phyloP scores from a whole-genome alignment of 2,329 filamentous ascomycete genomes.

The Beauveria sp. region DNA sequence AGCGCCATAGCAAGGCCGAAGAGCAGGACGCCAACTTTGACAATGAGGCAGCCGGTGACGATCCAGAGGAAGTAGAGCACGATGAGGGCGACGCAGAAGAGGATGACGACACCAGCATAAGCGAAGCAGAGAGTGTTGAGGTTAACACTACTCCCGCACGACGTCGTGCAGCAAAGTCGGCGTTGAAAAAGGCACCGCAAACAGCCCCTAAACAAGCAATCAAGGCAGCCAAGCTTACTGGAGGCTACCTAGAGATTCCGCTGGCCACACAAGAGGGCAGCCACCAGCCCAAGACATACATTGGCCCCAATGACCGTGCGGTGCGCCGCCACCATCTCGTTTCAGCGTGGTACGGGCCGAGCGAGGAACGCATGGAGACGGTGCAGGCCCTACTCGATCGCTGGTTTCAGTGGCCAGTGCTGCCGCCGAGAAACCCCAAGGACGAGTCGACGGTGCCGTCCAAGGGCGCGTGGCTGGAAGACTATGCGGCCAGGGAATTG shows the following conservation, averaged over 20 bases:
- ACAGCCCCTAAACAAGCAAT: constrained; percentile 19
- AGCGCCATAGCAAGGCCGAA: constrained; percentile 19
- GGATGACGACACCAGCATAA: constrained; percentile 23
- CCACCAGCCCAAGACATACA: constrained; percentile 25
- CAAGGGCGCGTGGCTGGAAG: constrained; percentile 33
- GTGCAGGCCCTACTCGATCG: constrained; percentile 31
- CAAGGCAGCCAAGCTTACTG: constrained; percentile 17
- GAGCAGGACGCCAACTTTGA: constrained; percentile 24
- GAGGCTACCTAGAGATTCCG: constrained; percentile 25
- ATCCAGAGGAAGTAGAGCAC: constrained; percentile 14
- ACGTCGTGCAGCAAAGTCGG: constrained; percentile 4
- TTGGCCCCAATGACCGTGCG: constrained; percentile 28
- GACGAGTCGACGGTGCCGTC: constrained; percentile 22
- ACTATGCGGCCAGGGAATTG: constrained; percentile 28
- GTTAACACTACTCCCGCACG: constrained; percentile 9
- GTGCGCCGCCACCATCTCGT: constrained; percentile 27
- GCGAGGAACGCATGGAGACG: constrained; percentile 26
- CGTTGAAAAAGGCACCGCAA: constrained; percentile 16
- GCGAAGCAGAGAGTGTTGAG: constrained; percentile 18
- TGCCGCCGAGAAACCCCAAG: constrained; percentile 26
- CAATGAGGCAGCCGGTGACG: constrained; percentile 17
- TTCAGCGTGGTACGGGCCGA: constrained; percentile 36
- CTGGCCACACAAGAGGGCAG: constrained; percentile 25
- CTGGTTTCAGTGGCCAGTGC: constrained; percentile 33
- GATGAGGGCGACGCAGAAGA: constrained; percentile 26